Conservation (phyloP, 768 basidiomycete species). For the Xerocomellus amylosporus region DNA sequence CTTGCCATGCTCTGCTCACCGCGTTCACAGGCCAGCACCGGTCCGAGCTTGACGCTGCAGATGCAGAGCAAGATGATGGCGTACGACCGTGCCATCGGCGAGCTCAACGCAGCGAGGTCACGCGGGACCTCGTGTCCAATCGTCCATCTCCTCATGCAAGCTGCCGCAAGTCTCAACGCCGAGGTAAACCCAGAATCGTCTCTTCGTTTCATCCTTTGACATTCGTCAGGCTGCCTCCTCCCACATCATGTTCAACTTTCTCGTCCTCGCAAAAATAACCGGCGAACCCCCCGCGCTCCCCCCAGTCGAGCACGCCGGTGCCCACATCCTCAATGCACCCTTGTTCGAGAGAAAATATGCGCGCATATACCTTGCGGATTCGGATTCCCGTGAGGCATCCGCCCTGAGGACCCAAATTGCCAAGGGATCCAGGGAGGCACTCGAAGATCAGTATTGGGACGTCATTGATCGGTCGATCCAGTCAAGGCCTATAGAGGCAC, state of each 20-base stretch:
- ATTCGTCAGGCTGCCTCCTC: constrained; percentile 43
- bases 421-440: constrained; percentile 69
- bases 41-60: constrained; percentile 63
- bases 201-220: neutral
- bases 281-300: constrained; percentile 72
- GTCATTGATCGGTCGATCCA: constrained; percentile 81
- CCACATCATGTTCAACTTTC: constrained; percentile 69
- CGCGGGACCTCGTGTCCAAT: constrained; percentile 74
- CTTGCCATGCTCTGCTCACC: neutral
- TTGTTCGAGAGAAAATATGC: constrained; percentile 83
- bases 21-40: constrained; percentile 38
- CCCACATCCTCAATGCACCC: constrained; percentile 79
- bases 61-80: constrained; percentile 97
- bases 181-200: constrained; percentile 41
- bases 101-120: constrained; percentile 72
- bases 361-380: constrained; percentile 65
- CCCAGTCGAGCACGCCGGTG: constrained; percentile 73
- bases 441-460: constrained; percentile 89
- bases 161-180: constrained; percentile 54
- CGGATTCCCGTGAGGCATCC: constrained; percentile 62
- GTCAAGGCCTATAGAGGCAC: constrained; percentile 77
- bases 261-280: constrained; percentile 74
- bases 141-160: constrained; percentile 67
- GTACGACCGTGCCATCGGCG: constrained; percentile 79
- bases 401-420: constrained; percentile 72